phyloP scores from a whole-genome alignment of 768 basidiomycete genomes.

The Symmetrospora coprosmae region DNA sequence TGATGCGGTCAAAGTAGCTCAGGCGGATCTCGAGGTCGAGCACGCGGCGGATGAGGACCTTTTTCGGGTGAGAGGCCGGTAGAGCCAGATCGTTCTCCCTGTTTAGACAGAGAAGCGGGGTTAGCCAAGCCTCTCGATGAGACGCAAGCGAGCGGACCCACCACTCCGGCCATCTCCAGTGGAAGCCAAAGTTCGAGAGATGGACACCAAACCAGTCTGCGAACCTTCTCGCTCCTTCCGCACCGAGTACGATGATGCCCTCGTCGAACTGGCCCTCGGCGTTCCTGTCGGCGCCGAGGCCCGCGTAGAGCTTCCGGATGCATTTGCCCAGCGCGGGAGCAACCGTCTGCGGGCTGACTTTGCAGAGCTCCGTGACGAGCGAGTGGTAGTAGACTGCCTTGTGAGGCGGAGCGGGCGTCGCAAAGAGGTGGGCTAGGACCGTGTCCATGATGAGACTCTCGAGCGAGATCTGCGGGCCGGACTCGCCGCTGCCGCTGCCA shows the following conservation, averaged over 20 bases:
- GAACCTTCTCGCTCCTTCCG: constrained; percentile 64
- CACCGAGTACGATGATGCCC: constrained; percentile 45
- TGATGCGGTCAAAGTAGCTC: constrained; percentile 81
- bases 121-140: background rate
- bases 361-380: constrained; percentile 84
- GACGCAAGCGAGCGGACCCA: constrained; percentile 37
- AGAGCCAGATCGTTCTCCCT: constrained; percentile 78
- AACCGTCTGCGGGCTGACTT: constrained; percentile 76
- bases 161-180: constrained; percentile 99
- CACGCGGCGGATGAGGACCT: constrained; percentile 71
- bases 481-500: constrained; percentile 41
- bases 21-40: constrained; percentile 79
- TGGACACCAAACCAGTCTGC: constrained; percentile 93
- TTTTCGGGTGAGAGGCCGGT: constrained; percentile 63
- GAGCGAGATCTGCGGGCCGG: constrained; percentile 73
- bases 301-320: constrained; percentile 66
- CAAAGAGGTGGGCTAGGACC: constrained; percentile 55
- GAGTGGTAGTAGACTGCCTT: constrained; percentile 74
- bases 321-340: constrained; percentile 95
- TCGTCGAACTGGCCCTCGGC: background rate
- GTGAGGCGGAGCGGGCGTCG: constrained; percentile 61
- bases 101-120: background rate
- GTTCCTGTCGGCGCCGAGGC: constrained; percentile 47
- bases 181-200: constrained; percentile 94
- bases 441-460: constrained; percentile 83